Evolutionary conservation across 768 basidiomycete genomes (phyloP), one percentile per base, ranked within the genome.

Genomic region (Hortiboletus campestris): DNA sequence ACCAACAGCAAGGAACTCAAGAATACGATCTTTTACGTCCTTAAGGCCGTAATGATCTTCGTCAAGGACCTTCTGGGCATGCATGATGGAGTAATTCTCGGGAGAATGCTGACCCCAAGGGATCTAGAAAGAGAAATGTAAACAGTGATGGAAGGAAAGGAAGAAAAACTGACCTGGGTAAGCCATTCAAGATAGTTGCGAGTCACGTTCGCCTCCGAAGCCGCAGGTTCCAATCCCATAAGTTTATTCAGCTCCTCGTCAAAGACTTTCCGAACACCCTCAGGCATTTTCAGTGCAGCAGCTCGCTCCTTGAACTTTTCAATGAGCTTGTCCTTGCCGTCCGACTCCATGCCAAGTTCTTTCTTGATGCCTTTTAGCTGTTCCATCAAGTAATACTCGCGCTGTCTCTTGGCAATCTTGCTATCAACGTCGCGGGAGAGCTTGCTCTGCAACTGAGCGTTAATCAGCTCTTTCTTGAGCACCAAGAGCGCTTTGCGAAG

Each of bases 391-490:
- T 95, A 97, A 63, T 95, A 95, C 74, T 97, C 94, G 51, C 94
- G 78, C 68, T 97, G 94, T 6, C 94, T 80, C 68, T 96, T 95
- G 12, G 92, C 92, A 56, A 98, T 94, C 76, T 94, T 97, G 78
- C 77, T 84, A 67, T 98, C 94, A 2, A 98, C 94, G 63, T 98
- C 95, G 17, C 91, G 81, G 2, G 88, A 85, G 53, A 98, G 88
- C 74, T 96, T 97, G 64, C 83, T 86, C 72, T 97, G 96, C 47
- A 98, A 75, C 68, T 98, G 94, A 0, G 94, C 94, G 62, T 98
- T 98, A 71, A 98, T 97, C 32, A 98, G 80, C 70, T 98, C 97
- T 73, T 98, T 98, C 80, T 98, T 98, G 59, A 99, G 80, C 1
- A 98, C 93, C 29, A 94, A 74, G 10, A 98, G 76, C 0, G 94